A percentile compares a stretch with the other conserved stretches of the same genome.
These are phyloP conservation scores for Trametes cinnabarina DNA, from an alignment of 768 basidiomycete species.

Conservation along the genomic window DNA sequence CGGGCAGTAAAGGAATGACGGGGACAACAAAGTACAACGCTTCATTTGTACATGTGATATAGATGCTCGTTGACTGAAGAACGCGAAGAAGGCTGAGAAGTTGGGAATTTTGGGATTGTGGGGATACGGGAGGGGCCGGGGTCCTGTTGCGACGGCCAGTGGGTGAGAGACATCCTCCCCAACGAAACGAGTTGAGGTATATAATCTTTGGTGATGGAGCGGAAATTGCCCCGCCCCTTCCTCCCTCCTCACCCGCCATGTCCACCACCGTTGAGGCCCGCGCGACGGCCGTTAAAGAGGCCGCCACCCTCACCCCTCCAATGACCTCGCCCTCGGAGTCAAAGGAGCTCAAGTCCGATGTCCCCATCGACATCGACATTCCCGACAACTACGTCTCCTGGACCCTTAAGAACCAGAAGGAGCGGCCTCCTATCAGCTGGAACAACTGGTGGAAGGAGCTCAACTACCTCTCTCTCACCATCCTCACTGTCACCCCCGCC, in stretches of 20 bases:
- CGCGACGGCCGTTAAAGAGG: conserved; percentile 22
- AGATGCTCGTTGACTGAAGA: background rate
- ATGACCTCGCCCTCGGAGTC: conserved; percentile 17
- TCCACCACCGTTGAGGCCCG: conserved; percentile 29
- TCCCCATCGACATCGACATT: conserved; percentile 38
- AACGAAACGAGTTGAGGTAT: conserved; percentile 17
- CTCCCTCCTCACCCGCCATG: conserved; percentile 26
- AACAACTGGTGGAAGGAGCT: conserved; percentile 53
- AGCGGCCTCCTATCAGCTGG: conserved; percentile 47
- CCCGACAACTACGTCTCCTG: conserved; percentile 59
- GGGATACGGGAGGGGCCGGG: conserved; percentile 13
- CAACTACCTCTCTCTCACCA: conserved; percentile 73
- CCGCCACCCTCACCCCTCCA: conserved; percentile 24
- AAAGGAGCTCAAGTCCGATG: conserved; percentile 21
- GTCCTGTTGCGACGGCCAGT: conserved; percentile 7
- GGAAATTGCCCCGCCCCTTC: conserved; percentile 7
- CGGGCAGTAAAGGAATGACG: too few relatives aligned
- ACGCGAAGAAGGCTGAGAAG: background rate
- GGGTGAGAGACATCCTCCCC: conserved; percentile 10
- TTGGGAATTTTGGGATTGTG: conserved; percentile 1
- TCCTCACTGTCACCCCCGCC: conserved; percentile 71
- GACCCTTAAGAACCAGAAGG: conserved; percentile 49
- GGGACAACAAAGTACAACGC: too few relatives aligned
- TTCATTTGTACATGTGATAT: too few relatives aligned
- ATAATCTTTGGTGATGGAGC: conserved; percentile 8